Conservation (phyloP, 1,139 yeast genomes). For the Zygotorulaspora mrakii region DNA sequence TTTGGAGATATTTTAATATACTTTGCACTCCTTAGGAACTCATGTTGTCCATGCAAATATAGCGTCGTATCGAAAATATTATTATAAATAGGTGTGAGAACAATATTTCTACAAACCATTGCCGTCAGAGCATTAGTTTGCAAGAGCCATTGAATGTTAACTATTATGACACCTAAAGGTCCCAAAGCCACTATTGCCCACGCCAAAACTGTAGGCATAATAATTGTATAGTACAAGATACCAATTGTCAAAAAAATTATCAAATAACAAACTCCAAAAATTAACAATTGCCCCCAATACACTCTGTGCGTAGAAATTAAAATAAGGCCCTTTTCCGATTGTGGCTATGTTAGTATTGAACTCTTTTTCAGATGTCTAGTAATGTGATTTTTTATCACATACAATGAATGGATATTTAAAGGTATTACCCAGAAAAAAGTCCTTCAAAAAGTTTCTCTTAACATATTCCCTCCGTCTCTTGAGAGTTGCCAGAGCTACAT, state of each 20-base stretch:
- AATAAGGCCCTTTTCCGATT: conserved; percentile 26
- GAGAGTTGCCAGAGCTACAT: conserved; percentile 2
- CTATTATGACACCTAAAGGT: conserved; percentile 30
- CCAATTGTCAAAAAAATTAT: conserved; percentile 27
- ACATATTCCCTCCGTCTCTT: conserved; percentile 8
- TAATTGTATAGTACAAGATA: conserved; percentile 20
- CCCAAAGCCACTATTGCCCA: conserved; percentile 28
- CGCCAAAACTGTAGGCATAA: conserved; percentile 26
- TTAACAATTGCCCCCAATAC: conserved; percentile 29
- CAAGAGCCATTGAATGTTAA: conserved; percentile 30
- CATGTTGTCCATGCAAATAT: conserved; percentile 20
- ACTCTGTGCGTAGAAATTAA: conserved; percentile 23
- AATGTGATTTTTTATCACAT: conserved; percentile 9
- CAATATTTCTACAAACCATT: conserved; percentile 23
- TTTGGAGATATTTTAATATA: conserved; percentile 10
- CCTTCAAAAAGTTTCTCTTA: conserved; percentile 18
- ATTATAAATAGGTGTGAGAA: conserved; percentile 24
- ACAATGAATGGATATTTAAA: conserved; percentile 32
- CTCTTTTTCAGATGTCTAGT: conserved; percentile 35
- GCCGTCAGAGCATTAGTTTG: conserved; percentile 29
- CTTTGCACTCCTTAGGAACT: conserved; percentile 22
- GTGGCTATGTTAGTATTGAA: conserved; percentile 18
- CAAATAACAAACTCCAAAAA: conserved; percentile 25
- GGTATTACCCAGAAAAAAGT: conserved; percentile 22
- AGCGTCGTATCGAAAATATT: conserved; percentile 31